Base-by-base conservation (phyloP, 305 asterid species). In the Solanum hybrid region DNA sequence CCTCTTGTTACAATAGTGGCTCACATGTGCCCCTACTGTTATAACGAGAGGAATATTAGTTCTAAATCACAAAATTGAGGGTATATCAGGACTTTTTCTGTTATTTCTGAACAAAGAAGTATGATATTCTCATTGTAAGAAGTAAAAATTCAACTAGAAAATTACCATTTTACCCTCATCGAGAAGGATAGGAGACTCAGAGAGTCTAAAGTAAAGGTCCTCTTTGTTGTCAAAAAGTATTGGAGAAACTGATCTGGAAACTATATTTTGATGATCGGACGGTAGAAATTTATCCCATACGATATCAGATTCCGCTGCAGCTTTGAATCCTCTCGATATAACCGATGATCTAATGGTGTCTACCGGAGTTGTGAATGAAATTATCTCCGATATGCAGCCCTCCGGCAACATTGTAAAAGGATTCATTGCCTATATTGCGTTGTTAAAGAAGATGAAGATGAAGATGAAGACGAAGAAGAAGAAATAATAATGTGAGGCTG, bases 241-340 rank as follows among this genome's bases (percentile, higher is more conserved):
- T 1, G 88, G 87, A 89, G 92, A 67, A 14, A 74, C 86, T 11
- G 92, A 89, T 3, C 24, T 51, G 1, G 91, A 64, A 11, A 92
- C 40, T 37, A 93, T 89, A 28, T 91, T 79, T 37, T 12, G 36
- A 89, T 74, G 69, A 94, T 93, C 94, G 1, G 93, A 80, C 2
- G 96, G 95, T 88, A 93, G 90, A 77, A 94, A 92, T 12, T 86
- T 57, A 5, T 90, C 90, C 96, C 95, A 94, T 2, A 90, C 91
- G 31, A 76, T 8, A 86, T 94, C 96, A 40, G 93, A 93, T n/a
- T 92, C 91, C 4, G 93, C 91, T 22, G 93, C 94, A 69, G 89
- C 86, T 46, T 89, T 91, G 93, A 92, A 91, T 4, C 51, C 90
- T 37, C 20, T 39, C 1, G 95, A 91, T 18, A 94, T 88, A 22